Base-by-base conservation (phyloP, 768 basidiomycete species). In the Vararia minispora region DNA sequence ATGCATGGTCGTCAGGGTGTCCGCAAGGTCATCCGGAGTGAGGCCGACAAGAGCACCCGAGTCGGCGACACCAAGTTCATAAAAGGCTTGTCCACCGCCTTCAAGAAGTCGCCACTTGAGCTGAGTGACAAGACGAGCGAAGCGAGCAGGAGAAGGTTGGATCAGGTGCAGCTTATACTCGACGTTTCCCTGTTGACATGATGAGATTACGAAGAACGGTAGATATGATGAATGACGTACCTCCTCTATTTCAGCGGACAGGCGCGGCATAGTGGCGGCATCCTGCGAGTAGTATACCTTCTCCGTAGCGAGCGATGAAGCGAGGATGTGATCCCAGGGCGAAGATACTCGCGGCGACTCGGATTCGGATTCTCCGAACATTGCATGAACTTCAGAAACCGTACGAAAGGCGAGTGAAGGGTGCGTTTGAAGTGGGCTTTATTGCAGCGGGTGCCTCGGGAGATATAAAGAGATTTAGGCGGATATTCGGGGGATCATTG, bases 81-180 rank as follows among this genome's bases (percentile, higher is more conserved):
- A 77, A 42, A 72, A 63, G 0, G 72, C 72, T 40, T 68, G 63
- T 20, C 72, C 72, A 33, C 66, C 62, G 11, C 74, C 74, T 47
- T 76, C 68, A 18, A 71, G 65, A 12, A 77, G 58, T 2, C 92
- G 74, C 91, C 94, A 97, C 53, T 94, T 91, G 59, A 95, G 75
- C 60, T 97, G 92, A 0, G 92, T 97, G 39, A 90, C 85, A 16
- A 98, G 79, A 43, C 80, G 75, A 3, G 74, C 71, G 48, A 88
- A 87, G 33, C 86, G 84, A 4, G 75, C 68, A 0, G 76, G 73
- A 11, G 83, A 69, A 0, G 90, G 87, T 34, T 76, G 67, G 28
- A 90, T 71, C 16, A 94, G 77, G 56, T 90, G 87, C 24, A 94
- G 72, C 59, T 95, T 95, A 66, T 95, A 95, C 59, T 95, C 90